Base-by-base conservation (phyloP, 306 rosid genomes). In the Aeschynomene evenia region DNA sequence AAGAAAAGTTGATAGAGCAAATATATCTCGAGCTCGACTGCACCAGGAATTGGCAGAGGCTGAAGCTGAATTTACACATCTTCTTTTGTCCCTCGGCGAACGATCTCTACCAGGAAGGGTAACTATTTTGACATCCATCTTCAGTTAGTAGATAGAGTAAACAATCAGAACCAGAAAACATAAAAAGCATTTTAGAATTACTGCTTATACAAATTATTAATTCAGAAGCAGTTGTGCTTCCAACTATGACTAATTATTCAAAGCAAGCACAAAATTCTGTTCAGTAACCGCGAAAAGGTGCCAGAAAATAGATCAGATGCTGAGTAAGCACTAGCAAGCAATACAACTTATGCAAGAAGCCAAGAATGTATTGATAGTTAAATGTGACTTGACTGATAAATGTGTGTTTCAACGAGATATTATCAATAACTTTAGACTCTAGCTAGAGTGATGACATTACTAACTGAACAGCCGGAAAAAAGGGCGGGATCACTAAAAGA, bases 21-120 rank as follows among this genome's bases (percentile, higher is more conserved):
- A 89, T 58, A 82, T 81, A 51, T 89, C 92, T 0, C 82, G 99
- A 83, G 86, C 97, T 78, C 84, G 81, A 59, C 96, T 94, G 74
- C 97, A 94, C 81, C 97, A 94, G 71, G 91, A 94, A 79, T 80
- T 94, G 86, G 99, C 97, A 4, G 96, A 94, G 79, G 95, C 95
- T 3, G 96, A 94, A 78, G 99, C 99, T 48, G 97, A 94, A 67
- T 89, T 87, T 39, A 94, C 99, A 8, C 97, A 91, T 83, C 99
- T 94, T 79, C 95, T 94, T 42, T 71, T 91, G 85, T 89, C 95
- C 50, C 99, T 94, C 4, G 97, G 92, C n/a, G 97, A 94, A 89
- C 75, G 89, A 58, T 89, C 96, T 66, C 88, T 88, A 40, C 97
- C 97, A 14, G 95, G 89, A 80, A 80, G 99, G 99, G 99, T 94